Percentiles rank a stretch among this genome's conserved stretches.
Evolutionary conservation across 768 basidiomycete genomes (phyloP).

Genomic region (Psilocybe cyanescens): DNA sequence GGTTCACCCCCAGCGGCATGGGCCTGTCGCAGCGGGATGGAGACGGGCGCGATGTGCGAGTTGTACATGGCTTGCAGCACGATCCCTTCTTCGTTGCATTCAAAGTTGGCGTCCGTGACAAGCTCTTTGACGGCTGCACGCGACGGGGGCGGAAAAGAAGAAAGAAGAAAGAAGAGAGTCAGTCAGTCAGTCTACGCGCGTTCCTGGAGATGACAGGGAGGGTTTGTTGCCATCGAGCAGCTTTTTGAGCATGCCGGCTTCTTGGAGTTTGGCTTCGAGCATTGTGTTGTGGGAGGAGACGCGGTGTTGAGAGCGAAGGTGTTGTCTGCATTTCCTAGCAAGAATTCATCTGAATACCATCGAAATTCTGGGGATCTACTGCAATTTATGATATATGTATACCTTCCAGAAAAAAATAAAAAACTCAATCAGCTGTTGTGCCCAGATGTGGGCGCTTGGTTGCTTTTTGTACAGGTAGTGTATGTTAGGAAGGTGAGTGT

Average conservation of each 20-base stretch:
- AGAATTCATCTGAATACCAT: too few species aligned
- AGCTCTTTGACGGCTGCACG: constrained; percentile 91
- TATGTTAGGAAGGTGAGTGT: too few species aligned
- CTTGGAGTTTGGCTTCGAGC: constrained; percentile 90
- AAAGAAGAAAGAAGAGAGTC: constrained; percentile 24
- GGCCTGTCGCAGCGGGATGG: constrained; percentile 94
- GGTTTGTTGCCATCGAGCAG: constrained; percentile 77
- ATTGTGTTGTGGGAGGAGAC: constrained; percentile 43
- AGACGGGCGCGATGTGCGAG: constrained; percentile 97
- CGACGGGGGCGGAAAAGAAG: background rate
- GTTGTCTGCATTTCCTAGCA: background rate
- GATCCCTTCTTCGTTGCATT: constrained; percentile 95
- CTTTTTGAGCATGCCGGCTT: constrained; percentile 90
- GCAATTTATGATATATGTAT: too few species aligned
- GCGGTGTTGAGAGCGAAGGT: constrained; percentile 3
- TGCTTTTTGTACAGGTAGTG: too few species aligned
- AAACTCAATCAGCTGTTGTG: too few species aligned
- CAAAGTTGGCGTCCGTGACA: constrained; percentile 96
- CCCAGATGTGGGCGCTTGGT: too few species aligned
- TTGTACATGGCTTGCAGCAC: constrained; percentile 99
- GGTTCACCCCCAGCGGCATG: constrained; percentile 88
- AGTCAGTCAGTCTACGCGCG: too few species aligned
- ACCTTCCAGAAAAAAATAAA: too few species aligned
- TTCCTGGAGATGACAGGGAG: too few species aligned
- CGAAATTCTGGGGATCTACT: too few species aligned